Evolutionary conservation across 1,284 basidiomycete species (phyloP), one percentile per base, ranked within the genome.

Genomic region (Amylostereum areolatum): DNA sequence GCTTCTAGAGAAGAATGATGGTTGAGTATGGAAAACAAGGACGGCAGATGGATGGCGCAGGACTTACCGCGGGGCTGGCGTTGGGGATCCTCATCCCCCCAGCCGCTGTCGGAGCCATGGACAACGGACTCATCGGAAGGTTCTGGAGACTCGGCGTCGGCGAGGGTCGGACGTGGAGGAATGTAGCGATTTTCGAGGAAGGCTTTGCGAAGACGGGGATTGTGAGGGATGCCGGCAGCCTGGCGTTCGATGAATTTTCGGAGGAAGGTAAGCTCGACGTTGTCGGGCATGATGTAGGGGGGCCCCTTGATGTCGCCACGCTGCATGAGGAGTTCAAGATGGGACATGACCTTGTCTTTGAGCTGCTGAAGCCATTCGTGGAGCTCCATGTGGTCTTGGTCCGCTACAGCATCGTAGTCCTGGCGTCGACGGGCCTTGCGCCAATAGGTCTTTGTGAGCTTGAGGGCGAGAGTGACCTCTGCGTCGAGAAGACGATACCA

Each of bases 281-380:
- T 78, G 60, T 89, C 86, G 12, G 83, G 75, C 86, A 89, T 89
- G 53, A 76, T 59, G 64, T 89, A 89, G 27, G 86, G 85, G 1
- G 85, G 85, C 11, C 85, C 85, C 59, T 83, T 82, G 35, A 89
- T 89, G 57, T 89, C 86, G 57, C 85, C 85, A 60, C 88, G 88
- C 62, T 89, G 85, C 81, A 89, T 88, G 56, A 89, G 78, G 2
- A 89, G 71, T 61, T 89, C 85, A 42, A 89, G 73, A 64, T 89
- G 85, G 42, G 84, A 85, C 86, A 89, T 89, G 46, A 83, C 86
- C 66, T 89, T 89, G 67, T 89, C 85, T 64, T 89, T 89, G 56
- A 89, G 71, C 64, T 89, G 85, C 60, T 89, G 85, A 1, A 89
- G 69, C 85, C 85, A 89, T 62, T 89, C 85, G 58, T 89, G 86